Evolutionary conservation across 352 stramenopile genomes (phyloP), one percentile per base, ranked within the genome.

Genomic region (Pythium monospermum): DNA sequence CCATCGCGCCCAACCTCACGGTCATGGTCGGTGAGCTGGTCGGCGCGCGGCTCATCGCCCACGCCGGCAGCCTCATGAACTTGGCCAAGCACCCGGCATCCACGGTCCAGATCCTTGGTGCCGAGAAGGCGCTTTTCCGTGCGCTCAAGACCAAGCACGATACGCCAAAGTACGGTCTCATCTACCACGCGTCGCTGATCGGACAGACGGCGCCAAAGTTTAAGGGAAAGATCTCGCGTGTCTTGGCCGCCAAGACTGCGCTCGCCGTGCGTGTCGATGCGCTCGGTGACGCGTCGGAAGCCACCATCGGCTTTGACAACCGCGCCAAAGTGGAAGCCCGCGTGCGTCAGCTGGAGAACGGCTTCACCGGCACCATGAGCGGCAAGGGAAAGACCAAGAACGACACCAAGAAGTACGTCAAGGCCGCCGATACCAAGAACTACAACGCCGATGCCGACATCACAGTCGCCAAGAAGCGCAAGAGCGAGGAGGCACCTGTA

Each of bases 81-180:
- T 69, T 99, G 27, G 97, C 97, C 38, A 99, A 99, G 81, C 95
- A 99, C 76, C 97, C 97, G 36, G 97, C 96, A 23, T 98, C 94
- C 11, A 99, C 97, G 1, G 95, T 99, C 37, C 88, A 96, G 67
- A 99, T 99, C 66, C 85, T 99, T 26, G 97, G 97, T 61, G 97
- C 97, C 11, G 97, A 99, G 73, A 99, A 99, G 83, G 97, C 97
- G 16, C 86, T 99, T 3, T 99, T 99, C 84, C 92, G 97, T 59
- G 97, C 97, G 8, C 82, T 99, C 2, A 99, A 99, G 81, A 99
- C 97, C 10, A 99, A 99, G 75, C 94, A 99, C 68, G 95, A 99
- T 69, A 99, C 97, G 11, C 97, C 97, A 8, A 99, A 99, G 76
- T 99, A 99, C 73, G 97, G 97, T 76, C 83, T 99, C n/a, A 99